Conservation (phyloP, 768 basidiomycete species). For the Fistulinella prunicolor region DNA sequence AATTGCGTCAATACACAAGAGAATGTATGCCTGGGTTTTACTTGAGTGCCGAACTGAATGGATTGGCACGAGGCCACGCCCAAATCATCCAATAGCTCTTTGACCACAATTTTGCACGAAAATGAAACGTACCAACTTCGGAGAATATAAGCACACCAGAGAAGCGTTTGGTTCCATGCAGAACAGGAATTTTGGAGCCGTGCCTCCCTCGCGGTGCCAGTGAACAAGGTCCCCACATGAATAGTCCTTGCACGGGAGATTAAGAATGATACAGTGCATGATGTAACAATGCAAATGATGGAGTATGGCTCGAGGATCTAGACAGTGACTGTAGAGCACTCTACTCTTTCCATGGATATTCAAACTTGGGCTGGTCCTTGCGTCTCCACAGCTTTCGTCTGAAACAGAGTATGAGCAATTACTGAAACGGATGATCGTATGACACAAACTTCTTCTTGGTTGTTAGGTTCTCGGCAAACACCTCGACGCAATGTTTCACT, state of each 20-base stretch:
- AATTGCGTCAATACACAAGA: too few species aligned
- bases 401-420: conserved; percentile 11
- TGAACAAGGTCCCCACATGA: background rate
- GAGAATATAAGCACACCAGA: too few species aligned
- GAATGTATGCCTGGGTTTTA: too few species aligned
- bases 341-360: conserved; percentile 85
- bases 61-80: too few species aligned
- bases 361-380: conserved; percentile 80
- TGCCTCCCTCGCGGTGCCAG: too few species aligned
- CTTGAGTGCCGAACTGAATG: too few species aligned
- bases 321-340: background rate
- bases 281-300: background rate
- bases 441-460: conserved; percentile 86
- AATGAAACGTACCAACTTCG: too few species aligned
- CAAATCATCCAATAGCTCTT: too few species aligned
- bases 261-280: background rate
- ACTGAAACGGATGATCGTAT: background rate
- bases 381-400: conserved; percentile 93
- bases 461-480: conserved; percentile 77
- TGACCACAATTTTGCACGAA: too few species aligned
- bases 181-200: too few species aligned
- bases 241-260: background rate
- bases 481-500: conserved; percentile 73
- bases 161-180: too few species aligned
- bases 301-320: background rate